Conservation (phyloP, 805 yeast genomes). For the Diddensiella transvaalensis region DNA sequence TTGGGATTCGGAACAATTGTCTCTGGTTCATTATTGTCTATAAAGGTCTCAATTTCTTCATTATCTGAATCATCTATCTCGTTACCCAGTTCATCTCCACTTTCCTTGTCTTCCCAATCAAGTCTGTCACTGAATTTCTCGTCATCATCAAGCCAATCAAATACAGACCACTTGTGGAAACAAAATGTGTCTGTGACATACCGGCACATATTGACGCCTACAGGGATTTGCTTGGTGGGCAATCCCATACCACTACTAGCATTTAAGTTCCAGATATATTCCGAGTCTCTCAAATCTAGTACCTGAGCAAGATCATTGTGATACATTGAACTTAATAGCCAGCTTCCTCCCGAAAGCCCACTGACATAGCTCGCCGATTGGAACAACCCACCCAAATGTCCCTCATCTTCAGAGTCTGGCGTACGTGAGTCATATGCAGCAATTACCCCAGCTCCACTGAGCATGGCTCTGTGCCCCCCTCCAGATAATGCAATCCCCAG, state of each 20-base stretch:
- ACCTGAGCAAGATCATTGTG: constrained; percentile 69
- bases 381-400: constrained; percentile 54
- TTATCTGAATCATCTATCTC: not conserved
- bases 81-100: not conserved
- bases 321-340: constrained; percentile 70
- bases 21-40: not conserved
- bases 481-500: constrained; percentile 63
- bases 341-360: constrained; percentile 80
- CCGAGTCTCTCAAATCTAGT: constrained; percentile 47
- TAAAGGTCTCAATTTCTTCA: not conserved
- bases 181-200: not conserved
- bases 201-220: constrained; percentile 1
- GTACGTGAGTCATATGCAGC: constrained; percentile 59
- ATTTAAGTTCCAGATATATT: constrained; percentile 60
- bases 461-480: constrained; percentile 89
- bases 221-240: constrained; percentile 1
- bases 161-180: not conserved
- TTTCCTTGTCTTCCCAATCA: not conserved
- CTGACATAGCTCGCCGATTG: constrained; percentile 65
- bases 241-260: constrained; percentile 4
- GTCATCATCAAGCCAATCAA: not conserved
- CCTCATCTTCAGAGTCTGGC: not conserved
- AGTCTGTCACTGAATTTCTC: not conserved
- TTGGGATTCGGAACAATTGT: not conserved
- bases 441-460: constrained; percentile 78